A percentile compares a stretch with the other conserved stretches of the same genome.
phyloP scores from a whole-genome alignment of 2,329 filamentous ascomycete species.

The Trichoderma pleuroti region DNA sequence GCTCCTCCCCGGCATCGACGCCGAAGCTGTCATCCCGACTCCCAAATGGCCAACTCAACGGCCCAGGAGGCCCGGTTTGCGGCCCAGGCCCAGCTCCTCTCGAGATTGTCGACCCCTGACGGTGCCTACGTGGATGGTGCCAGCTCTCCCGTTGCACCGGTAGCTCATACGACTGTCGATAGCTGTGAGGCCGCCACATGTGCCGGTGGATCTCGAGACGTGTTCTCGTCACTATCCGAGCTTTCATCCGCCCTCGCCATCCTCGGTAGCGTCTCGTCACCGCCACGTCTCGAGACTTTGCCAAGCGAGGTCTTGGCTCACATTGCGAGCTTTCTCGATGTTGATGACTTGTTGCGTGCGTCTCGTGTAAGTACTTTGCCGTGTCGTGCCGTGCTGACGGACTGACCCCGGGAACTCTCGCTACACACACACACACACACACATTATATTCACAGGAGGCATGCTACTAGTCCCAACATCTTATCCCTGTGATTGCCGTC shows the following conservation, averaged over 20 bases:
- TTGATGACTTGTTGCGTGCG: slow-evolving; percentile 52
- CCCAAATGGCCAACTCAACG: slow-evolving; percentile 26
- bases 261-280: slow-evolving; percentile 2
- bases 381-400: neutral
- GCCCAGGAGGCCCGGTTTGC: slow-evolving; percentile 31
- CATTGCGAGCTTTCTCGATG: slow-evolving; percentile 54
- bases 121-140: slow-evolving; percentile 19
- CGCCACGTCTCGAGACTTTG: slow-evolving; percentile 38
- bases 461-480: neutral
- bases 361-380: slow-evolving; percentile 49
- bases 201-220: neutral
- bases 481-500: neutral
- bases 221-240: slow-evolving; percentile 4
- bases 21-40: neutral
- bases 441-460: neutral
- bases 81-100: slow-evolving; percentile 34
- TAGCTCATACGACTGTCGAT: slow-evolving; percentile 9
- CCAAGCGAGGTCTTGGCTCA: slow-evolving; percentile 57
- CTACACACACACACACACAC: neutral
- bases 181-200: slow-evolving; percentile 23
- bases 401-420: neutral
- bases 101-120: slow-evolving; percentile 21
- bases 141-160: slow-evolving; percentile 20
- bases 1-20: neutral
- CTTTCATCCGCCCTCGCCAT: neutral